A percentile compares a stretch with the other conserved stretches of the same genome.
These are phyloP conservation scores for Neoarthrinium moseri DNA, from an alignment of 2,329 filamentous ascomycete species.

Conservation along the genomic window DNA sequence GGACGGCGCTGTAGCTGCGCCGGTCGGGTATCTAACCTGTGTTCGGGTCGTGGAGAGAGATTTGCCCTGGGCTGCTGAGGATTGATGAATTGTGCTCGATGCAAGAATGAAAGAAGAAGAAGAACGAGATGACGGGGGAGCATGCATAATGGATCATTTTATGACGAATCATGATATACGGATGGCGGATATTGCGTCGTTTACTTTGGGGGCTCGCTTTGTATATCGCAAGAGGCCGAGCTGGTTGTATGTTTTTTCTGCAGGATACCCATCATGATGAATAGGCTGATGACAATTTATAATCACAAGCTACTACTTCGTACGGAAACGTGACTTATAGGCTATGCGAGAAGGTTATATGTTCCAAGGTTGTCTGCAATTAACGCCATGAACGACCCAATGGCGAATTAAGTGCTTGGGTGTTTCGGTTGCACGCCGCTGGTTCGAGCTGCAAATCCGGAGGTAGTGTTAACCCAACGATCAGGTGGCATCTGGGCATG, in stretches of 20 bases:
- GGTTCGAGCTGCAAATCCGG: too few species aligned
- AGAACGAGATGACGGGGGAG: background rate
- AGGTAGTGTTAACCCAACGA: too few species aligned
- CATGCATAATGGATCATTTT: too few species aligned
- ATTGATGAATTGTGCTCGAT: slow-evolving; percentile 11
- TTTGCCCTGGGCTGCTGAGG: slow-evolving; percentile 28
- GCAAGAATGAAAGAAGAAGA: background rate
- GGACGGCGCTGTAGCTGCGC: slow-evolving; percentile 17
- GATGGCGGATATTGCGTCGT: background rate
- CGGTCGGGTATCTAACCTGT: slow-evolving; percentile 3
- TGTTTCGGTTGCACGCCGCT: too few species aligned
- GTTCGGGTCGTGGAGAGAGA: slow-evolving; percentile 27
- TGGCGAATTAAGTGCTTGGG: too few species aligned
- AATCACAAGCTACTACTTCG: too few species aligned
- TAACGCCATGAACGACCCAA: too few species aligned
- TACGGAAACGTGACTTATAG: too few species aligned
- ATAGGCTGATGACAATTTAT: too few species aligned
- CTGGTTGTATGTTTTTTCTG: slow-evolving; percentile 1
- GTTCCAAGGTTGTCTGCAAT: too few species aligned
- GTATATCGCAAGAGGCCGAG: background rate
- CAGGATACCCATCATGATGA: slow-evolving; percentile 10
- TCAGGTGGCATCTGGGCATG: too few species aligned
- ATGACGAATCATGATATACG: slow-evolving; percentile 9
- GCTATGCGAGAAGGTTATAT: too few species aligned
- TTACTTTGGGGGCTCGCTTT: background rate